These are phyloP conservation scores for Pestalotiopsis sp. DNA, from an alignment of 2,329 filamentous ascomycete genomes.

Conservation along the genomic window DNA sequence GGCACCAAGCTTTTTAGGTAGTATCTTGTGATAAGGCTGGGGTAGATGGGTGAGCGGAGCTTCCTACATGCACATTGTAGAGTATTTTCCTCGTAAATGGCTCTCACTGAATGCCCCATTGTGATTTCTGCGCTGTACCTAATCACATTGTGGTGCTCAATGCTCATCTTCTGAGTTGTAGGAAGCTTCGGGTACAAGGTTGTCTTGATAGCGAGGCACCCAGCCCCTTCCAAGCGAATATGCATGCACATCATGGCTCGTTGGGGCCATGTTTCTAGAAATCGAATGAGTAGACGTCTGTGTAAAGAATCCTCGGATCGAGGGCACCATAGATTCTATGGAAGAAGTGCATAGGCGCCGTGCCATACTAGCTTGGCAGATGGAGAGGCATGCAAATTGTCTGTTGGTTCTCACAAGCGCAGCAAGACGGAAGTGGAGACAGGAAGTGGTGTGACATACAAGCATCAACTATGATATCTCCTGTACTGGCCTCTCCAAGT, in stretches of 20 bases:
- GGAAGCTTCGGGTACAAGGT: not conserved
- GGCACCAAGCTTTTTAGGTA: slow-evolving; percentile 7
- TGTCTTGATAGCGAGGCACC: not conserved
- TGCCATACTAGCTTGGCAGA: slow-evolving; percentile 18
- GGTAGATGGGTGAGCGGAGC: not conserved
- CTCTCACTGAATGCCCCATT: not conserved
- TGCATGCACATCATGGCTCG: not conserved
- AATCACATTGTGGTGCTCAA: not conserved
- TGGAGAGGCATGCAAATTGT: not conserved
- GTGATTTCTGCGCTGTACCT: not conserved
- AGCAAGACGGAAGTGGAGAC: not conserved
- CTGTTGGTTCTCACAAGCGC: slow-evolving; percentile 9
- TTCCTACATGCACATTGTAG: not conserved
- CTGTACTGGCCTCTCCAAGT: not conserved
- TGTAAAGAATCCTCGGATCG: not conserved
- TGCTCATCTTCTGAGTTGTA: not conserved
- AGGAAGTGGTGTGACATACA: not conserved
- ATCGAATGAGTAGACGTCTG: not conserved
- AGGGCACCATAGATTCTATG: not conserved
- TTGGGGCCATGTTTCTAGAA: not conserved
- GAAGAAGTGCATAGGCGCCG: slow-evolving; percentile 29
- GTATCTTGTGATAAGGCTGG: not conserved
- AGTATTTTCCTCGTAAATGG: not conserved
- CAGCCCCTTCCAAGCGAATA: not conserved
- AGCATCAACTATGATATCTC: not conserved